Base-by-base conservation (phyloP, 2,329 filamentous ascomycete species). In the Lachnum nothofagi region DNA sequence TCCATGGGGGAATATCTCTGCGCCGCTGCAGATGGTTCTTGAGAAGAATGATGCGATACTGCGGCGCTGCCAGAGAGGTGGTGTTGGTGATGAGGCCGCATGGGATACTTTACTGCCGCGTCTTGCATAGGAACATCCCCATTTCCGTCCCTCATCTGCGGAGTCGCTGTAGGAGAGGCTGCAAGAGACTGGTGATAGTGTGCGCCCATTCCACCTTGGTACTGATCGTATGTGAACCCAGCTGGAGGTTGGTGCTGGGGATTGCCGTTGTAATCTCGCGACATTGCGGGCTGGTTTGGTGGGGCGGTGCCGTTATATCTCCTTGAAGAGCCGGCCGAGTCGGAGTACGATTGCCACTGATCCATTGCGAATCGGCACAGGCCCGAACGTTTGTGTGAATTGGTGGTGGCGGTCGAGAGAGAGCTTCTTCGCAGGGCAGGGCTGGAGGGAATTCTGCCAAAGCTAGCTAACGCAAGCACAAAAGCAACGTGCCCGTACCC, bases 1-100 rank as follows among this genome's bases (percentile, higher is more conserved):
- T 95, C 91, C 91, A 96, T 96, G 56, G 91, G 93, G 40, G 91
- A 97, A 71, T 97, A 97, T 65, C 91, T 83, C 67, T 94, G 88
- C 51, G 90, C 88, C 49, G 89, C 88, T 43, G 88, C 78, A 37
- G 89, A 93, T 51, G 87, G 83, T 63, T 91, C 83, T 57, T 83
- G 83, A 43, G 84, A 73, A 40, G 83, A 70, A 67, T 91, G 85
- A 60, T 89, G 80, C 54, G 80, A 88, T 52, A 82, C 60, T 35
- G 72, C 57, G 53, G 71, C 68, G 57, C 71, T 66, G 23, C 78
- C 54, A 16, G 65, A 81, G 51, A 80, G 74, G 59, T 91, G 83
- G 63, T 89, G 82, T 65, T 89, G 84, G 65, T 90, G 86, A 67
- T 82, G 82, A 37, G 88, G 82, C 59, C 88, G 82, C 70, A 89